Conservation (phyloP, 2,329 filamentous ascomycete species). For the Ophiostoma piceae region DNA sequence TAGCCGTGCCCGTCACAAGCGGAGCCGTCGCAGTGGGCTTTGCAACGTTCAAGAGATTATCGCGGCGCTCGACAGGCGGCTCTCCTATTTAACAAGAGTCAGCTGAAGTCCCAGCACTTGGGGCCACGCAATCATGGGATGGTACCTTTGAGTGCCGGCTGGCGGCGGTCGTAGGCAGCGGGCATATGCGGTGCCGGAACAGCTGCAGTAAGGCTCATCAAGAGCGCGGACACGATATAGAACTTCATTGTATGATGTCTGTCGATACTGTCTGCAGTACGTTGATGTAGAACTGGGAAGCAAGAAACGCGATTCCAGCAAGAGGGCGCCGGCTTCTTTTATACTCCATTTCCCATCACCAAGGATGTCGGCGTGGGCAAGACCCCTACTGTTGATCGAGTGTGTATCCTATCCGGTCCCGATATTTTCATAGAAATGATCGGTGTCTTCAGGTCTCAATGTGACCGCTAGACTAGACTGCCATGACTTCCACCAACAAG, state of each 20-base stretch:
- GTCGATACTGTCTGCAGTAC: no score
- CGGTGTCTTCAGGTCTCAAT: background rate
- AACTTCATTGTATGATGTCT: background rate
- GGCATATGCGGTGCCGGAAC: background rate
- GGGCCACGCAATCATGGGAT: background rate
- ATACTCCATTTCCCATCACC: background rate
- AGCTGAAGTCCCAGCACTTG: background rate
- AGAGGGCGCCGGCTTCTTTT: background rate
- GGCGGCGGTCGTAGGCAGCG: background rate
- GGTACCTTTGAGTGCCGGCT: conserved; percentile 1
- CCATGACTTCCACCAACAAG: background rate
- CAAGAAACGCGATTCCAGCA: background rate
- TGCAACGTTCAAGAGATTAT: background rate
- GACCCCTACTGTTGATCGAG: background rate
- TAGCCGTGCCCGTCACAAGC: background rate
- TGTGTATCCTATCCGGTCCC: background rate
- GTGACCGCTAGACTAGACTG: background rate
- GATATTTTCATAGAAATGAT: background rate
- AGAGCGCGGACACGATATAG: background rate
- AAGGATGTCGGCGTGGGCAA: background rate
- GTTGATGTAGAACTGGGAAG: background rate
- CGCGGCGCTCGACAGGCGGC: background rate
- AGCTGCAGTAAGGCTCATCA: background rate
- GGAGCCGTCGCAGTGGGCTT: background rate
- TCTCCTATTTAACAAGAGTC: background rate